Evolutionary conservation across 306 rosid genomes (phyloP).

Genomic region (Medicago lupulina): DNA sequence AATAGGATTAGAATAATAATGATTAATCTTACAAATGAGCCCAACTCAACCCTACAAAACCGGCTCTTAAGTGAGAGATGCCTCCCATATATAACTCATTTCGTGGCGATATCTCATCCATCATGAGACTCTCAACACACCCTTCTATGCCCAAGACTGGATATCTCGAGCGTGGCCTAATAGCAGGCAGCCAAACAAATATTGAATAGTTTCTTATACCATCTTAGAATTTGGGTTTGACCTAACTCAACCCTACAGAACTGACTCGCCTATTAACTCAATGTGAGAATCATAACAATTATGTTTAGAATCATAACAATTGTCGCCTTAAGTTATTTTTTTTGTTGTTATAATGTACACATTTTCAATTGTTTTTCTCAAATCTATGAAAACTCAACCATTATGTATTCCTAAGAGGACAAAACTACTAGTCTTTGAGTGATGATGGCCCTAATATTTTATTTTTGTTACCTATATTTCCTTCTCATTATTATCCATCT

Average conservation of each 20-base stretch:
- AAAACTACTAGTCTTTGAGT: constrained; percentile 25
- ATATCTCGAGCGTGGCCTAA: not conserved
- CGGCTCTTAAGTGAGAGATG: not conserved
- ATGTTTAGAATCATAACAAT: not conserved
- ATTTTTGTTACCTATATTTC: not conserved
- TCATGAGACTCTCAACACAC: not conserved
- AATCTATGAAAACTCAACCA: constrained; percentile 1
- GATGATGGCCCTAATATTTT: constrained; percentile 7
- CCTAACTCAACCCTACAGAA: not conserved
- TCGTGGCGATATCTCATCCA: not conserved
- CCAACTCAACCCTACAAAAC: not conserved
- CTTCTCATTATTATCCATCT: constrained; percentile 31
- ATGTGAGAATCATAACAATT: not conserved
- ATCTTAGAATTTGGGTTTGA: not conserved
- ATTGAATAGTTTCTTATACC: not conserved
- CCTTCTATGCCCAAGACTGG: not conserved
- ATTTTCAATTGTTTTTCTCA: not conserved
- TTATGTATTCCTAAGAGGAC: not conserved
- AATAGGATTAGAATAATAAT: not conserved
- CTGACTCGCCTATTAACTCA: not conserved
- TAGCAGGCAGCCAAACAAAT: not conserved
- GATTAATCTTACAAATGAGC: not conserved
- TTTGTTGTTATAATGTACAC: not conserved
- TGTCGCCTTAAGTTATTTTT: not conserved
- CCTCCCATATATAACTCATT: not conserved